Evolutionary conservation across 2,329 filamentous ascomycete genomes (phyloP), one percentile per base, ranked within the genome.

Genomic region (Pseudogymnoascus sp.): DNA sequence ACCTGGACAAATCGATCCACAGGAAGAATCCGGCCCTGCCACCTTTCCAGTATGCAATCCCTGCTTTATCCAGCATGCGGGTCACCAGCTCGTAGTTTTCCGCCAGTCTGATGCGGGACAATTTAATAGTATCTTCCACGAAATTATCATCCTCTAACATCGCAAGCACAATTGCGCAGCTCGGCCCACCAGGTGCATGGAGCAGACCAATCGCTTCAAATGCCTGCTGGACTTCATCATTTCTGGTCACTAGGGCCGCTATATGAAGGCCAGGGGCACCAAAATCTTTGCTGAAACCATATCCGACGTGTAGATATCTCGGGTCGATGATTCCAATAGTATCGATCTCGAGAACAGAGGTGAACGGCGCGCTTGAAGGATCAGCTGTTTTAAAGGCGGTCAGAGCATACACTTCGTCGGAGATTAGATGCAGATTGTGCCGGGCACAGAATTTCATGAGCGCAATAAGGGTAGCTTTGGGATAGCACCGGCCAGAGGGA

Each of bases 1-100:
- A 79, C 0, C 75, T 74, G 0, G 76, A 77, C 14, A 86, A 67
- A 67, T 85, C 76, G 2, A 83, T 70, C 75, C 79, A 85, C 1
- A 86, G 65, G 67, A 86, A 86, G 67, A 85, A 84, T 0, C 80
- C 83, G 0, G 83, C 83, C 64, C 84, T 85, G n/a, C 75, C 61
- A 1, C 74, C 75, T 1, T 70, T 65, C 1, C 74, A 68, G 66
- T 81, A 83, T 3, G 72, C 67, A 3, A 85, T 76, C 1, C 76
- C 75, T 6, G 79, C 71, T 1, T 72, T 69, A 7, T 70, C 66
- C 14, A 84, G 71, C 4, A 71, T 72, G 0, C 65, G 49, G 0
- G 75, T 78, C 1, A 75, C 74, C 41, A 77, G 75, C 4, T 67
- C 67, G 62, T 82, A 78, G 0, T 76, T 74, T 1, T 74, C 72